Percentiles rank a stretch among this genome's conserved stretches.
These are phyloP conservation scores for Aquilaria yunnanensis DNA, from an alignment of 345 rosid species.

Conservation along the genomic window DNA sequence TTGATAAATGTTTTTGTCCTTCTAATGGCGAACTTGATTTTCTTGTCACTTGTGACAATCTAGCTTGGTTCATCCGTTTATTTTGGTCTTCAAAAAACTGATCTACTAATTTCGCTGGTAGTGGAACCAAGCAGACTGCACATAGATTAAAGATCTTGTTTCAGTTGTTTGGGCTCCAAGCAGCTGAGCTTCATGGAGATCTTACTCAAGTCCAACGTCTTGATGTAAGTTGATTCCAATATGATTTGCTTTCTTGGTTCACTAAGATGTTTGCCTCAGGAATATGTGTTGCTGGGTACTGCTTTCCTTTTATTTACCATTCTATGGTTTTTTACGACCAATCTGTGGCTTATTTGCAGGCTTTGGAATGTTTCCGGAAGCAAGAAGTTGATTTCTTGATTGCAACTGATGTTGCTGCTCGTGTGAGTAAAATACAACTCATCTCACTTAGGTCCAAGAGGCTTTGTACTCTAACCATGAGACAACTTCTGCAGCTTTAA, in stretches of 20 bases:
- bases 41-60: background rate
- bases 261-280: background rate
- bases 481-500: too few species aligned
- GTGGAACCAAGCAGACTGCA: conserved; percentile 97
- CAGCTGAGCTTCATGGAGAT: conserved; percentile 98
- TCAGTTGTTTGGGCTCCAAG: conserved; percentile 76
- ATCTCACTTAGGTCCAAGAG: background rate
- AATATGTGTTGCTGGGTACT: conserved; percentile 2
- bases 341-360: conserved; percentile 36
- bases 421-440: conserved; percentile 46
- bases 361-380: conserved; percentile 90
- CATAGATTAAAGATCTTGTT: conserved; percentile 93
- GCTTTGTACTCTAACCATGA: background rate
- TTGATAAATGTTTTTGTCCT: background rate
- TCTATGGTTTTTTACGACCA: conserved; percentile 4
- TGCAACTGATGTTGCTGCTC: conserved; percentile 96
- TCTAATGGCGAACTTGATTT: background rate
- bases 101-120: conserved; percentile 26
- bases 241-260: background rate
- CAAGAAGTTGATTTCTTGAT: conserved; percentile 86
- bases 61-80: background rate
- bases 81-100: background rate
- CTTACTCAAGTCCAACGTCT: conserved; percentile 96
- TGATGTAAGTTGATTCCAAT: conserved; percentile 52
- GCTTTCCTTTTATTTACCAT: background rate